Conservation (phyloP, 2,329 filamentous ascomycete genomes). For the Ceratocystis papillata region DNA sequence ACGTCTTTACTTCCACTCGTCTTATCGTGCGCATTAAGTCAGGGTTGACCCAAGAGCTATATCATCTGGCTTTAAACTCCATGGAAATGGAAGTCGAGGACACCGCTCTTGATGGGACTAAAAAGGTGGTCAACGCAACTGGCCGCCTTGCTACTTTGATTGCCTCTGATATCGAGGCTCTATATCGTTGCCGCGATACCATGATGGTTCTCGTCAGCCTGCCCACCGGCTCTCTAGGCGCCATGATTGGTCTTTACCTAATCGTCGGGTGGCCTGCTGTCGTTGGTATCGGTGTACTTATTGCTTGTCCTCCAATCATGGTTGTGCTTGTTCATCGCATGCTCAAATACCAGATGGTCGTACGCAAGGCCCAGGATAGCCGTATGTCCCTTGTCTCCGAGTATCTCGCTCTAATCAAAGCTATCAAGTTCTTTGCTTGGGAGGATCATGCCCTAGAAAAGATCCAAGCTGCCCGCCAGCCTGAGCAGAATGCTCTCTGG, state of each 20-base stretch:
- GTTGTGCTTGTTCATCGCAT: constrained; percentile 41
- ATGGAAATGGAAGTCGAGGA: constrained; percentile 47
- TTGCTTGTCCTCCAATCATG: constrained; percentile 41
- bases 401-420: constrained; percentile 46
- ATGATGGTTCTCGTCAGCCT: constrained; percentile 39
- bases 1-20: constrained; percentile 45
- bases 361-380: constrained; percentile 45
- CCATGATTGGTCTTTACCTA: constrained; percentile 43
- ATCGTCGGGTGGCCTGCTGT: constrained; percentile 47
- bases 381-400: constrained; percentile 49
- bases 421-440: constrained; percentile 53
- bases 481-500: constrained; percentile 47
- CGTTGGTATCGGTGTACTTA: constrained; percentile 40
- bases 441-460: constrained; percentile 43
- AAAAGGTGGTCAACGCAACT: constrained; percentile 36
- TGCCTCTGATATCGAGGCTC: constrained; percentile 47
- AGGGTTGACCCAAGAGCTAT: constrained; percentile 48
- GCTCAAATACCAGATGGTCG: constrained; percentile 41
- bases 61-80: constrained; percentile 44
- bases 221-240: constrained; percentile 39
- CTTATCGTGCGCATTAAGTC: constrained; percentile 45
- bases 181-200: constrained; percentile 43
- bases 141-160: constrained; percentile 47
- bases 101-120: constrained; percentile 24
- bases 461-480: constrained; percentile 39